Percentiles rank a stretch among this genome's conserved stretches.
Conservation (phyloP, 2,329 filamentous ascomycete genomes). For the Calonectria leucothoes region DNA sequence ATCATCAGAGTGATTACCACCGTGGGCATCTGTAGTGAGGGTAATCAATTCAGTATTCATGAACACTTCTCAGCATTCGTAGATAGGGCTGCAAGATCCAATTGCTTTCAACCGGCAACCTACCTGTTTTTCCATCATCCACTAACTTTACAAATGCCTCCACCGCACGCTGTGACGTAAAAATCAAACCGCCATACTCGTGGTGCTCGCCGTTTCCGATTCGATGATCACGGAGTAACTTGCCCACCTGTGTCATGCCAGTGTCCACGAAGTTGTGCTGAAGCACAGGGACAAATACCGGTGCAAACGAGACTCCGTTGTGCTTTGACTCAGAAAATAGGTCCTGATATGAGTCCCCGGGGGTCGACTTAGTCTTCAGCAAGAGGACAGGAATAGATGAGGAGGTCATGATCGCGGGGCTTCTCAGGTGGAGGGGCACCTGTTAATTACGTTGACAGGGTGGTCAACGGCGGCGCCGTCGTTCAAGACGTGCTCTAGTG, state of each 20-base stretch:
- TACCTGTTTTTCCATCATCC: conserved; percentile 59
- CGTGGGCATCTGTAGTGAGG: conserved; percentile 17
- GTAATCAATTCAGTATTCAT: conserved; percentile 12
- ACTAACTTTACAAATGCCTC: conserved; percentile 79
- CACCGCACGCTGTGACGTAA: conserved; percentile 86
- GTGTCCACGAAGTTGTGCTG: conserved; percentile 75
- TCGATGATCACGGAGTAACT: conserved; percentile 57
- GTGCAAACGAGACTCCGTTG: conserved; percentile 62
- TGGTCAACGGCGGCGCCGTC: conserved; percentile 10
- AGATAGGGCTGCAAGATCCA: neutral
- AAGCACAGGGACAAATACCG: conserved; percentile 81
- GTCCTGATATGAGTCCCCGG: conserved; percentile 78
- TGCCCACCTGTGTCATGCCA: conserved; percentile 65
- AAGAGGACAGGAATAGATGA: conserved; percentile 68
- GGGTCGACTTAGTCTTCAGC: conserved; percentile 81
- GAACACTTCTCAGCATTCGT: neutral
- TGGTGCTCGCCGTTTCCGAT: conserved; percentile 53
- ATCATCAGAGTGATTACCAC: conserved; percentile 2
- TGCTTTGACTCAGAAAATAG: conserved; percentile 62
- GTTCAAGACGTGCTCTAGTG: neutral
- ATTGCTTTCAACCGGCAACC: neutral
- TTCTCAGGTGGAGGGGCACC: neutral
- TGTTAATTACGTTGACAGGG: conserved; percentile 22
- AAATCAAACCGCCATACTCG: conserved; percentile 81
- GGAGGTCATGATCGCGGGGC: conserved; percentile 24